Evolutionary conservation across 2,329 filamentous ascomycete species (phyloP).

Genomic region (Colletotrichum cordylinicola): DNA sequence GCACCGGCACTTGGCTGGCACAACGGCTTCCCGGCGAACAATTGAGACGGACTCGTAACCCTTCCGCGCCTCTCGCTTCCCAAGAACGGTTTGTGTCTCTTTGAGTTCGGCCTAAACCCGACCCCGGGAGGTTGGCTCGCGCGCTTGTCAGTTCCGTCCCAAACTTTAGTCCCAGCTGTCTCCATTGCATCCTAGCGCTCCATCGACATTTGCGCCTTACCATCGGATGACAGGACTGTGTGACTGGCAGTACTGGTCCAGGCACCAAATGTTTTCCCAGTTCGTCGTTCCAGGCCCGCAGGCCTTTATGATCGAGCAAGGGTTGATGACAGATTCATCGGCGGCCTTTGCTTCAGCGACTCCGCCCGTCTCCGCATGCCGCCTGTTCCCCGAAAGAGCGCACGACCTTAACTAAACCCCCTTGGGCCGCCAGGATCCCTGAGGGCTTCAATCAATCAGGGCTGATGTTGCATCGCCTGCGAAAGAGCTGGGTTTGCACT

Average conservation of each 20-base stretch:
- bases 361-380: slow-evolving; percentile 5
- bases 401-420: neutral
- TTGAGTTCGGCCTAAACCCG: neutral
- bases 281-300: neutral
- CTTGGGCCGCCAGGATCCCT: neutral
- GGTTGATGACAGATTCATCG: neutral
- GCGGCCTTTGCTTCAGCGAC: neutral
- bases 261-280: neutral
- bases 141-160: neutral
- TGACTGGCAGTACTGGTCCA: neutral
- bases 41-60: neutral
- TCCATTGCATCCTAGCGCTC: neutral
- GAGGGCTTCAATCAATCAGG: neutral
- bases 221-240: slow-evolving; percentile 7
- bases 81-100: neutral
- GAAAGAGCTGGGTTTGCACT: neutral
- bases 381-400: neutral
- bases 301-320: neutral
- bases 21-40: neutral
- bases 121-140: neutral
- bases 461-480: neutral
- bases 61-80: neutral
- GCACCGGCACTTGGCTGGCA: neutral
- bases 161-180: neutral
- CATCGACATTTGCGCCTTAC: neutral